A percentile compares a stretch with the other conserved stretches of the same genome.
Evolutionary conservation across 805 yeast species (phyloP).

Genomic region (Wickerhamomyces bisporus): DNA sequence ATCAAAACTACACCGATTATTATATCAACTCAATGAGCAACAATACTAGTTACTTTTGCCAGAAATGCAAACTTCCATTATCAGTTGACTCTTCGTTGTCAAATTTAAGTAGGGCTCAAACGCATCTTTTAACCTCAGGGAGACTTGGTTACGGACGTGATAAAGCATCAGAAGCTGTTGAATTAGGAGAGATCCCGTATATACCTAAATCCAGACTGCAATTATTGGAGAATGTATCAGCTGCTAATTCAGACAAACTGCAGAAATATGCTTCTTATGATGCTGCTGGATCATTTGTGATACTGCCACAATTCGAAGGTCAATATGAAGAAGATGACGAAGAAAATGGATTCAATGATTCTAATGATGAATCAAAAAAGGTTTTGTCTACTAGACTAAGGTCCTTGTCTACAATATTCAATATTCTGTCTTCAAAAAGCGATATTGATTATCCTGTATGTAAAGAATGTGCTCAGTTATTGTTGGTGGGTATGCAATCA

Average conservation of each 20-base stretch:
- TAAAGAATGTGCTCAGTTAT: conserved; percentile 68
- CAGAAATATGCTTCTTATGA: conserved; percentile 10
- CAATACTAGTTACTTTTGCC: conserved; percentile 37
- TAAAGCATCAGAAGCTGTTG: conserved; percentile 2
- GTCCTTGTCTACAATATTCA: conserved; percentile 61
- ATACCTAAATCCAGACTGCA: conserved; percentile 19
- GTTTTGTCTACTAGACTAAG: conserved; percentile 45
- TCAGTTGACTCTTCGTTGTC: conserved; percentile 49
- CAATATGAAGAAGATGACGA: conserved; percentile 24
- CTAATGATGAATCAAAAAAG: conserved; percentile 9
- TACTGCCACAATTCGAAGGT: conserved; percentile 23
- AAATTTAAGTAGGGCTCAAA: conserved; percentile 50
- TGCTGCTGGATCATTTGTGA: conserved; percentile 22
- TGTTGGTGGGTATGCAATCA: conserved; percentile 58
- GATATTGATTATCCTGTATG: conserved; percentile 87
- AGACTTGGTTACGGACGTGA: conserved; percentile 19
- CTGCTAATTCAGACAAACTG: conserved; percentile 3
- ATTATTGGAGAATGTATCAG: conserved; percentile 9
- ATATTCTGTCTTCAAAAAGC: conserved; percentile 63
- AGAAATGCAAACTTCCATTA: conserved; percentile 57
- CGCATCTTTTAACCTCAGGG: conserved; percentile 42
- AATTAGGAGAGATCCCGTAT: conserved; percentile 20
- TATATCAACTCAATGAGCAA: too few species aligned
- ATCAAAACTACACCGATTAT: too few species aligned
- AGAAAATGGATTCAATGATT: conserved; percentile 13